phyloP scores from a whole-genome alignment of 257 asterid genomes.

The Petunia axillaris region DNA sequence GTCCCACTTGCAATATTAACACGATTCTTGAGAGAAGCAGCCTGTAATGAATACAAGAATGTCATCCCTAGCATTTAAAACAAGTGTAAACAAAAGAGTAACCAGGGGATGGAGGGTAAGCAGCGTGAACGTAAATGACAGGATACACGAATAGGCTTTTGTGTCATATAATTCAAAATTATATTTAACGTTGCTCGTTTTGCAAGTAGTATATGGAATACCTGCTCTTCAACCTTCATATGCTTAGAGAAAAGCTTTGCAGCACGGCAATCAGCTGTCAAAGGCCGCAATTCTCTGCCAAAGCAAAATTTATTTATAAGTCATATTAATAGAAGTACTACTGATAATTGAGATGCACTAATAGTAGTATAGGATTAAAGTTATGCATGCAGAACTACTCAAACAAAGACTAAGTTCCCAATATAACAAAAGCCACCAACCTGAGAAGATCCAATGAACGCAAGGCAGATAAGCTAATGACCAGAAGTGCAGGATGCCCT shows the following conservation, averaged over 20 bases:
- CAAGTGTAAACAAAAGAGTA: conserved; percentile 3
- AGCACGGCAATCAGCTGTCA: conserved; percentile 87
- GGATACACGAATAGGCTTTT: background rate
- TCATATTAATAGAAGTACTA: background rate
- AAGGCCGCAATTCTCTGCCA: conserved; percentile 74
- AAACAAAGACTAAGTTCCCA: background rate
- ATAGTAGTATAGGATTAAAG: background rate
- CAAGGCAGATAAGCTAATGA: conserved; percentile 80
- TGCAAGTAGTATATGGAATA: conserved; percentile 26
- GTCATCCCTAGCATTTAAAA: conserved; percentile 18
- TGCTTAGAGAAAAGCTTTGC: conserved; percentile 97
- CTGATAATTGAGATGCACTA: background rate
- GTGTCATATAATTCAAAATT: background rate
- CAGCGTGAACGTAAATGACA: background rate
- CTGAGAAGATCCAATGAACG: conserved; percentile 81
- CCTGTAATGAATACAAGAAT: conserved; percentile 51
- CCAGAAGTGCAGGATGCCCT: conserved; percentile 87
- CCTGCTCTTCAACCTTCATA: conserved; percentile 99
- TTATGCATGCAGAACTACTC: background rate
- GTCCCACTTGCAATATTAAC: conserved; percentile 96
- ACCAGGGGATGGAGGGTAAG: background rate
- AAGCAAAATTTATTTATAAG: conserved; percentile 31
- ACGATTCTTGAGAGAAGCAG: conserved; percentile 63
- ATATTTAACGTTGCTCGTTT: background rate
- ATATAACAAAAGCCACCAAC: conserved; percentile 36